phyloP scores from a whole-genome alignment of 208 protist genomes.

The Angomonas ambiguus region DNA sequence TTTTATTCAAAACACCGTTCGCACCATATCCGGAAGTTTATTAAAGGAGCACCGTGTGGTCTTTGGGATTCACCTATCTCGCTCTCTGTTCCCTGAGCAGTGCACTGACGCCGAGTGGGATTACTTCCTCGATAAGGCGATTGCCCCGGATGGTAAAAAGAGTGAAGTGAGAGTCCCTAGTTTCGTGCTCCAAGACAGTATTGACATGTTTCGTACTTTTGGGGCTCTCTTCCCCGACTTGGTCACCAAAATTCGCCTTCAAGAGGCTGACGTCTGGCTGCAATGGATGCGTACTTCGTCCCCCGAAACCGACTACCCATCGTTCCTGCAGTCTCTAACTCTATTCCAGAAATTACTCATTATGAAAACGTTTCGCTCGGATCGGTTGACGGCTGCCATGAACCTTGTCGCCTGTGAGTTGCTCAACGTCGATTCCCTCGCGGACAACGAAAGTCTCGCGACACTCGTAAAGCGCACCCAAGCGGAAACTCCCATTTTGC shows the following conservation, averaged over 20 bases:
- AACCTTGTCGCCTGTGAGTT: conserved; percentile 70
- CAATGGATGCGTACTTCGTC: conserved; percentile 86
- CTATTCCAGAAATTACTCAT: conserved; percentile 94
- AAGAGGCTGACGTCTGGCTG: conserved; percentile 90
- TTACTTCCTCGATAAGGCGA: conserved; percentile 84
- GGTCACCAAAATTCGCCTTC: conserved; percentile 56
- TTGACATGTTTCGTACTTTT: conserved; percentile 72
- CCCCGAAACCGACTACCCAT: conserved; percentile 87
- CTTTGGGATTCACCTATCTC: conserved; percentile 94
- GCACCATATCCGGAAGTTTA: conserved; percentile 81
- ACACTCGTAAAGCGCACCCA: conserved; percentile 49
- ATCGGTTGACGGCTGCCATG: conserved; percentile 95
- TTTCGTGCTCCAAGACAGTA: conserved; percentile 86
- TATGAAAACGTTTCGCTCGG: conserved; percentile 93
- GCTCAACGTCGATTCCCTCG: conserved; percentile 70
- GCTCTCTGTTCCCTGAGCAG: conserved; percentile 57
- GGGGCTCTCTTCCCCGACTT: conserved; percentile 74
- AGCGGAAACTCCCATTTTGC: conserved; percentile 75
- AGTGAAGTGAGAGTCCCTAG: conserved; percentile 70
- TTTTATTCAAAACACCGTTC: conserved; percentile 84
- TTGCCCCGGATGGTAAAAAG: conserved; percentile 52
- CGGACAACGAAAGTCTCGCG: conserved; percentile 58
- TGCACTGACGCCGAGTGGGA: conserved; percentile 89
- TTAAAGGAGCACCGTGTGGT: conserved; percentile 95
- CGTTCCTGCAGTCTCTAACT: conserved; percentile 85